Conservation (phyloP, 1,284 basidiomycete species). For the Ganoderma leucocontextum region DNA sequence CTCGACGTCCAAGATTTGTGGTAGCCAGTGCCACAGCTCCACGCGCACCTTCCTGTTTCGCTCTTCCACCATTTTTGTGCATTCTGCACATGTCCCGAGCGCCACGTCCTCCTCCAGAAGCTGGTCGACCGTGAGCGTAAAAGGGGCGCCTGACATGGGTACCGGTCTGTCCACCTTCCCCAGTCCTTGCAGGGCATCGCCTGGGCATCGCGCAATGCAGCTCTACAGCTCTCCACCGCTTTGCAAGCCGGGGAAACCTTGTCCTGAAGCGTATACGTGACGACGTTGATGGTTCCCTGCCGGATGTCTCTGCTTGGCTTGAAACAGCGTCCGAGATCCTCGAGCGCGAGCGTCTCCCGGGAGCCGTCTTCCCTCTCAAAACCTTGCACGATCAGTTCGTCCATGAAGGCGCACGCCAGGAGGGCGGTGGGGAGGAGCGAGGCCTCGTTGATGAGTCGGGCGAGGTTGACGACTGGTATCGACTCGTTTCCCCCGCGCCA, state of each 20-base stretch:
- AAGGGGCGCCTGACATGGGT: not conserved
- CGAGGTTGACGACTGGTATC: not conserved
- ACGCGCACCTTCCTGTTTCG: not conserved
- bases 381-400: not conserved
- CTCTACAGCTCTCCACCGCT: not conserved
- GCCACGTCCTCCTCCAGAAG: not conserved
- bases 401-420: not conserved
- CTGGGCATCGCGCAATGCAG: not conserved
- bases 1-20: constrained; percentile 8
- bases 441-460: not conserved
- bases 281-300: not conserved
- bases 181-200: not conserved
- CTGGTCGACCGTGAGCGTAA: no score
- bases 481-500: not conserved
- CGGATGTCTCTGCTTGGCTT: no score
- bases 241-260: not conserved
- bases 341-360: not conserved
- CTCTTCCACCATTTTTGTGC: not conserved
- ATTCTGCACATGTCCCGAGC: not conserved
- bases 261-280: no score
- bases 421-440: not conserved
- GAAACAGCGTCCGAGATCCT: not conserved
- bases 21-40: constrained; percentile 9
- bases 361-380: not conserved
- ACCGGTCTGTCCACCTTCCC: not conserved